phyloP scores from a whole-genome alignment of 306 rosid genomes.

The Gillenia trifoliata region DNA sequence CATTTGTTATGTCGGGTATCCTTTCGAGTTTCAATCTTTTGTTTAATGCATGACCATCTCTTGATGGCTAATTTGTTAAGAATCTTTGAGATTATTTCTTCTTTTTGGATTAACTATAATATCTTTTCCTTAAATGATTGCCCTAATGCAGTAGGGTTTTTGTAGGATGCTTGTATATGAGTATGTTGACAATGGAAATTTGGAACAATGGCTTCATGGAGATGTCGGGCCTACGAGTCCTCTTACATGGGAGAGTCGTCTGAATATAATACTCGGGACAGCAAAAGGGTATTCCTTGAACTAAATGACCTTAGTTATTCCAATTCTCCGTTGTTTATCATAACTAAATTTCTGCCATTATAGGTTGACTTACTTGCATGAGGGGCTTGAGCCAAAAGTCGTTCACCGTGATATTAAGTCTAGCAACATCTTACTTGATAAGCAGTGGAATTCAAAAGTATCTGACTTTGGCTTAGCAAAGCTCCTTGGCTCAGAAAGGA shows the following conservation, averaged over 20 bases:
- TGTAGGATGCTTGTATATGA: slow-evolving; percentile 62
- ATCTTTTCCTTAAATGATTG: background rate
- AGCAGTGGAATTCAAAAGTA: slow-evolving; percentile 58
- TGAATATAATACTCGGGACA: slow-evolving; percentile 52
- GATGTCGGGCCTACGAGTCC: slow-evolving; percentile 52
- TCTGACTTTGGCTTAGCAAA: slow-evolving; percentile 66
- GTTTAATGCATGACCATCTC: background rate
- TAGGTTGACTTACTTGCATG: slow-evolving; percentile 57
- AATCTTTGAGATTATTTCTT: background rate
- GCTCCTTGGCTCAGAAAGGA: slow-evolving; percentile 57
- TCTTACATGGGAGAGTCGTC: slow-evolving; percentile 54
- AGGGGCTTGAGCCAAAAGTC: slow-evolving; percentile 65
- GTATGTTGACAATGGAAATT: slow-evolving; percentile 57
- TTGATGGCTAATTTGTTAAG: background rate
- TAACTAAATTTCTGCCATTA: background rate
- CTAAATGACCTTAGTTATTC: background rate
- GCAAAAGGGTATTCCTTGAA: slow-evolving; percentile 48
- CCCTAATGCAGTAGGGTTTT: background rate
- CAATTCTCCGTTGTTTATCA: background rate
- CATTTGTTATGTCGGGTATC: background rate
- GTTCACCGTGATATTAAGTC: slow-evolving; percentile 68
- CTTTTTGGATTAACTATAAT: too few species aligned
- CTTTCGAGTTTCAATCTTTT: background rate
- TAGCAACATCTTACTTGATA: slow-evolving; percentile 60
- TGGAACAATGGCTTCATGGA: slow-evolving; percentile 67